These are phyloP conservation scores for Inga oerstediana DNA, from an alignment of 306 rosid genomes.

Conservation along the genomic window DNA sequence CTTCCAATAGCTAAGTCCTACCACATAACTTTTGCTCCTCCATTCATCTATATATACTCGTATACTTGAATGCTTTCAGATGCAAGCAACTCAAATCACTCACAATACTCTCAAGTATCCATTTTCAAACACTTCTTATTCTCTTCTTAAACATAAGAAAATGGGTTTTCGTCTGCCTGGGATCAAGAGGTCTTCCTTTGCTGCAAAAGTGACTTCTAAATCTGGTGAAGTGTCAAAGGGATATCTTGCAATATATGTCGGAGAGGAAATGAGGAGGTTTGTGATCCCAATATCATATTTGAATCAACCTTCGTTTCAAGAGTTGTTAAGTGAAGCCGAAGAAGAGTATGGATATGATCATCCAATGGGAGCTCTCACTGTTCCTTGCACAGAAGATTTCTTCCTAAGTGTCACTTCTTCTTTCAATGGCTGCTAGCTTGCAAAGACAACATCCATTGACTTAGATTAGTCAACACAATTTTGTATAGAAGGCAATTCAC, in stretches of 20 bases:
- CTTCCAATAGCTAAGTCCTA: neutral
- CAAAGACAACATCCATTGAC: neutral
- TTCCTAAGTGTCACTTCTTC: constrained; percentile 4
- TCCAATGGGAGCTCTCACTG: neutral
- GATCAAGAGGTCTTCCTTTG: constrained; percentile 31
- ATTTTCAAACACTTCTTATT: neutral
- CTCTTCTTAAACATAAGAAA: neutral
- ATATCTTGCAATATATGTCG: neutral
- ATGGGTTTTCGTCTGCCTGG: constrained; percentile 37
- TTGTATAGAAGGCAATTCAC: no score
- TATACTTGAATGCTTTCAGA: no score
- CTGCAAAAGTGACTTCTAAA: constrained; percentile 4
- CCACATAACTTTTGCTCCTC: no score
- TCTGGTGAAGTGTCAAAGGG: neutral
- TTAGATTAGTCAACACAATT: neutral
- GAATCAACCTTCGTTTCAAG: neutral
- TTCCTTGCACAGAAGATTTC: neutral
- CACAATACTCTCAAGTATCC: neutral
- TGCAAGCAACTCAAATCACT: no score
- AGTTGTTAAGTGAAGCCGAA: neutral
- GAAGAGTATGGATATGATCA: neutral
- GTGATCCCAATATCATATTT: neutral
- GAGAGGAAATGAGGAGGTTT: neutral
- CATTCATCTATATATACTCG: no score
- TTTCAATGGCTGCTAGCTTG: neutral